Base-by-base conservation (phyloP, 2,329 filamentous ascomycete genomes). In the Exophiala sp. region DNA sequence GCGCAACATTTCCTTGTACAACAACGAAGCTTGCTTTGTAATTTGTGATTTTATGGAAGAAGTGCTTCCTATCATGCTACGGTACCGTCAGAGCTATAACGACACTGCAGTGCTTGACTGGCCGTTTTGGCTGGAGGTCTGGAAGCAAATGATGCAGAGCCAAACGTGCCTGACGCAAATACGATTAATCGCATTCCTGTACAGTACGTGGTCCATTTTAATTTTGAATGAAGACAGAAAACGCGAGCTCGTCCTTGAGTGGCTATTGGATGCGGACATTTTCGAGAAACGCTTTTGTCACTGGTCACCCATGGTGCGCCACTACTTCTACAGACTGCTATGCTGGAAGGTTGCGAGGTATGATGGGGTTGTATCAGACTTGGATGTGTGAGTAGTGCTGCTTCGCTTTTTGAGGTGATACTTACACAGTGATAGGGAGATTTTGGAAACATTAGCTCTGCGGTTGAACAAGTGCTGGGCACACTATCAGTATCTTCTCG, bases 231-330 rank as follows among this genome's bases (percentile, higher is more conserved):
- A 82, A 1, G 70, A 73, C 43, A 78, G 86, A 43, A 94, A 91
- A 66, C 74, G 78, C 49, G 71, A 76, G 11, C 65, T 95, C 14
- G 94, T 87, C 64, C 62, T 85, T 22, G 80, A 82, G 18, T 90
- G 93, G 73, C 70, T 96, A 32, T 71, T 96, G 10, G 78, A 82
- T 5, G 82, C 86, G 46, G 75, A 82, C 21, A 78, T 85, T 1
- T 95, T 95, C 65, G 81, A 86, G 63, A 81, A 80, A 53, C 82
- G 88, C 54, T 96, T 95, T 70, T 91, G 86, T 63, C 88, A 95
- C 63, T 95, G 90, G 89, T 95, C 88, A 63, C 88, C 90, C 0
- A 95, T 95, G 90, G 88, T 95, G 18, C 80, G 90, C 53, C 85
- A 88, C 11, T 96, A 95, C 66, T 96, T 85, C 65, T 93, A 95